A percentile compares a stretch with the other conserved stretches of the same genome.
Evolutionary conservation across 148 eudicot species (phyloP).

Genomic region (Polygonum maritimum): DNA sequence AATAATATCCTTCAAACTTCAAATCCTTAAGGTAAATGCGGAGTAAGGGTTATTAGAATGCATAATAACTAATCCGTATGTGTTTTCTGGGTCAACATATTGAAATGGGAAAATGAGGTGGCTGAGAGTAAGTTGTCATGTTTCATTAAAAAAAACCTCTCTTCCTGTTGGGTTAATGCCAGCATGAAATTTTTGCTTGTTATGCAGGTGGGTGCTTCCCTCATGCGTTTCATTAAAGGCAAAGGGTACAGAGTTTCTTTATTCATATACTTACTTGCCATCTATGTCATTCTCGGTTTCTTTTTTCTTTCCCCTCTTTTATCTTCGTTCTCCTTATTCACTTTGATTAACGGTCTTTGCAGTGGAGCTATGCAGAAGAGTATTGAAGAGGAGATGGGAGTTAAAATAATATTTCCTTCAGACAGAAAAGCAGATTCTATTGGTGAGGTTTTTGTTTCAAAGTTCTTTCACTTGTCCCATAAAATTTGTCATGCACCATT

Average conservation of each 20-base stretch:
- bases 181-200: slow-evolving; percentile 4
- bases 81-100: background rate
- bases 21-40: background rate
- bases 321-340: background rate
- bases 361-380: slow-evolving; percentile 50
- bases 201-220: slow-evolving; percentile 69
- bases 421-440: slow-evolving; percentile 46
- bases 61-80: background rate
- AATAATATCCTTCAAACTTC: background rate
- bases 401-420: slow-evolving; percentile 54
- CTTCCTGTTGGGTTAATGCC: background rate
- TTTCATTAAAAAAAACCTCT: background rate
- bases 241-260: slow-evolving; percentile 37
- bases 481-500: background rate
- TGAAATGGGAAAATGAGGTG: background rate
- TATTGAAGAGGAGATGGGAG: slow-evolving; percentile 67
- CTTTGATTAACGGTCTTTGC: slow-evolving; percentile 6
- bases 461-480: background rate
- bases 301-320: background rate
- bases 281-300: background rate
- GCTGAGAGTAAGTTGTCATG: background rate
- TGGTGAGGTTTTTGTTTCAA: slow-evolving; percentile 31
- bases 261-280: background rate
- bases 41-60: background rate
- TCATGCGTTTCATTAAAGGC: slow-evolving; percentile 73